Evolutionary conservation across 176 grass and related monocot genomes (phyloP).

Genomic region (Carex myosuroides): DNA sequence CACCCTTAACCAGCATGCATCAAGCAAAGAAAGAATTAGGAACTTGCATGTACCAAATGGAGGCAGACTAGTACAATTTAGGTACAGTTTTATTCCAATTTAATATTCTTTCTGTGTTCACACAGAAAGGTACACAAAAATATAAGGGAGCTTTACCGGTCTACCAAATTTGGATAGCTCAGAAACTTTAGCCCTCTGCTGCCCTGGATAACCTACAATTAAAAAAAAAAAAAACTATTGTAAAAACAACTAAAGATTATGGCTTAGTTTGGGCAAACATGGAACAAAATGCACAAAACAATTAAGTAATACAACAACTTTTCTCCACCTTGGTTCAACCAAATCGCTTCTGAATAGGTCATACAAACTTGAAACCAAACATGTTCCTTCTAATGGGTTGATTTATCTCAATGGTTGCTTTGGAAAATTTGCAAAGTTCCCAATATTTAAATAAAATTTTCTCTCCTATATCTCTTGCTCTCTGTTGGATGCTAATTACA

Average conservation of each 20-base stretch:
- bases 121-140: background rate
- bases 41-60: background rate
- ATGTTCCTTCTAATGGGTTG: background rate
- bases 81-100: background rate
- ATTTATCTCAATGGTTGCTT: background rate
- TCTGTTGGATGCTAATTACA: background rate
- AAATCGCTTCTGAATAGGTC: background rate
- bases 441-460: background rate
- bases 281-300: background rate
- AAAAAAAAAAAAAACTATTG: conserved; percentile 2
- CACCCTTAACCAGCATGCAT: background rate
- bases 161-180: conserved; percentile 88
- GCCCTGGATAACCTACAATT: conserved; percentile 70
- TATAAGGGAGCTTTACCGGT: conserved; percentile 40
- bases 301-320: no score
- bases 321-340: background rate
- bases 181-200: conserved; percentile 81
- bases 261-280: background rate
- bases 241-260: background rate
- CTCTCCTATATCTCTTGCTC: background rate
- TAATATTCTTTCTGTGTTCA: background rate
- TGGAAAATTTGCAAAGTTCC: background rate
- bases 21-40: background rate
- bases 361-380: background rate
- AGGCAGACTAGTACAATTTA: background rate